phyloP scores from a whole-genome alignment of 352 stramenopile genomes.

The Phytophthora quininea region DNA sequence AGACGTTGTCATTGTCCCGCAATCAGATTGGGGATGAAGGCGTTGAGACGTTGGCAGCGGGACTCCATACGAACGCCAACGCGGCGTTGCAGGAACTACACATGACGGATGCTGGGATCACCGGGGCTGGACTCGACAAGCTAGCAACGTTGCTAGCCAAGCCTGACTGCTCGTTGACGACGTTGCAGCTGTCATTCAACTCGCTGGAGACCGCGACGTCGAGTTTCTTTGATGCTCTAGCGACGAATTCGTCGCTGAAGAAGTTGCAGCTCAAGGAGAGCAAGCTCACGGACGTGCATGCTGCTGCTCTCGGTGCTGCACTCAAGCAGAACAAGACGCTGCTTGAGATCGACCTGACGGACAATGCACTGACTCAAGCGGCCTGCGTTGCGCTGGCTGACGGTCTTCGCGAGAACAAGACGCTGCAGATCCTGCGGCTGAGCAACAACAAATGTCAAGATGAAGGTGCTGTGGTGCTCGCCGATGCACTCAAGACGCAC shows the following conservation, averaged over 20 bases:
- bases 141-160: slow-evolving; percentile 49
- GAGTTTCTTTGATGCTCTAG: slow-evolving; percentile 65
- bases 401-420: slow-evolving; percentile 53
- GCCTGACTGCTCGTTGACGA: slow-evolving; percentile 56
- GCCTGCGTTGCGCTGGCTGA: slow-evolving; percentile 45
- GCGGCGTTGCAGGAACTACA: slow-evolving; percentile 43
- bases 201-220: slow-evolving; percentile 36
- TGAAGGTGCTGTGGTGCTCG: slow-evolving; percentile 47
- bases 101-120: slow-evolving; percentile 55
- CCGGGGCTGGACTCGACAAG: slow-evolving; percentile 50
- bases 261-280: slow-evolving; percentile 73
- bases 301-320: slow-evolving; percentile 43
- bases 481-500: slow-evolving; percentile 31
- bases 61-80: slow-evolving; percentile 42
- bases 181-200: slow-evolving; percentile 80
- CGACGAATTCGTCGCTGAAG: slow-evolving; percentile 63
- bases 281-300: slow-evolving; percentile 55
- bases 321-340: slow-evolving; percentile 60
- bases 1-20: slow-evolving; percentile 61
- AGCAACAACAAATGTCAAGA: slow-evolving; percentile 70
- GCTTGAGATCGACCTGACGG: slow-evolving; percentile 65
- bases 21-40: slow-evolving; percentile 62
- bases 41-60: slow-evolving; percentile 41
- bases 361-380: slow-evolving; percentile 58
- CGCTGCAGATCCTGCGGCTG: slow-evolving; percentile 53